phyloP scores from a whole-genome alignment of 2,329 filamentous ascomycete genomes.

The Neurospora sp. region DNA sequence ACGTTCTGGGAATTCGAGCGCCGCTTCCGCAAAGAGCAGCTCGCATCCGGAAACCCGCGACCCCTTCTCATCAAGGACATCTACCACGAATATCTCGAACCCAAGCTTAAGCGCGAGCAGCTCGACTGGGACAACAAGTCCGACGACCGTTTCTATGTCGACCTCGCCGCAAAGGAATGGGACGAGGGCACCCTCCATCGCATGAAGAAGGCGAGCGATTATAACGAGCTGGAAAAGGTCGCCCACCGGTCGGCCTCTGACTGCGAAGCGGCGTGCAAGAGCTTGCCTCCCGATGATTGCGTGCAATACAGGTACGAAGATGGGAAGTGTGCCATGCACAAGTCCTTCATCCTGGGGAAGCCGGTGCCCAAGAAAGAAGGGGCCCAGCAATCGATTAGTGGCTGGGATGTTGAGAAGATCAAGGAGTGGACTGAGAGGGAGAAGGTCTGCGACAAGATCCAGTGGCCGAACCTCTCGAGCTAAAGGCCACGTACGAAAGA shows the following conservation, averaged over 20 bases:
- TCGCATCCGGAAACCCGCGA: slow-evolving; percentile 12
- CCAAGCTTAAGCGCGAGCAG: slow-evolving; percentile 27
- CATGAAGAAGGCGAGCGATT: slow-evolving; percentile 23
- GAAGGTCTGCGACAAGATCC: slow-evolving; percentile 24
- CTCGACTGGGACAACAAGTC: slow-evolving; percentile 45
- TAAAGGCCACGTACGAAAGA: not conserved
- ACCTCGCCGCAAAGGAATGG: slow-evolving; percentile 21
- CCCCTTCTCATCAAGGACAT: slow-evolving; percentile 37
- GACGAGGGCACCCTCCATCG: slow-evolving; percentile 23
- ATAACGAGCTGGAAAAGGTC: slow-evolving; percentile 27
- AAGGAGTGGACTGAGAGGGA: slow-evolving; percentile 29
- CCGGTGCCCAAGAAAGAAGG: slow-evolving; percentile 24
- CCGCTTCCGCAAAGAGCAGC: slow-evolving; percentile 22
- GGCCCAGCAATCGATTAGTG: slow-evolving; percentile 26
- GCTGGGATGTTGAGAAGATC: slow-evolving; percentile 34
- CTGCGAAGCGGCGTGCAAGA: slow-evolving; percentile 36
- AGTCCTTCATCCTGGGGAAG: slow-evolving; percentile 29
- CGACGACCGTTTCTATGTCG: slow-evolving; percentile 34
- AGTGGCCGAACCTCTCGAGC: slow-evolving; percentile 20
- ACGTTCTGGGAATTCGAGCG: slow-evolving; percentile 43
- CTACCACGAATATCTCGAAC: slow-evolving; percentile 35
- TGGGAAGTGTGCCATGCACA: slow-evolving; percentile 28
- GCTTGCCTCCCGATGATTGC: slow-evolving; percentile 22
- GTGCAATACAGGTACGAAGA: slow-evolving; percentile 32
- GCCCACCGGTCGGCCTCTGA: slow-evolving; percentile 33